Evolutionary conservation across 345 rosid genomes (phyloP), one percentile per base, ranked within the genome.

Genomic region (Eucalyptus guilfoylei): DNA sequence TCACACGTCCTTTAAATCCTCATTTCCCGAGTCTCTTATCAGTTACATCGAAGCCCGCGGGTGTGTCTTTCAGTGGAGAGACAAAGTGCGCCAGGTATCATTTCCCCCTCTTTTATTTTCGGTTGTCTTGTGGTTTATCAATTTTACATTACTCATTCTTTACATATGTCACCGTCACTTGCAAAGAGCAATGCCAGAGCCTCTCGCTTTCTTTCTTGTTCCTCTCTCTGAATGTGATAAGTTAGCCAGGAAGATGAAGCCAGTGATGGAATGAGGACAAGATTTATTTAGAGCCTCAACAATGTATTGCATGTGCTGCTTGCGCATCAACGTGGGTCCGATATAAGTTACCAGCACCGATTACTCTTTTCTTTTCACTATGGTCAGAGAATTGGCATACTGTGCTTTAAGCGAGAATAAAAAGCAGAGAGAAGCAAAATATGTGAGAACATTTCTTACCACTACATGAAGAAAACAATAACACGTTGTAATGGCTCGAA

Each of bases 1-100:
- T n/a, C 96, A 95, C 69, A 87, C 89, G 19, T 88, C 91, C 40
- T 95, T 95, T 88, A 94, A 93, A 88, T 47, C 88, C 14, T 76
- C 90, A 87, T 90, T 95, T 9, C 93, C 94, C 6, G 92, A 87
- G 49, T 90, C 87, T 13, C 93, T 95, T 87, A 26, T 92, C 42
- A 89, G 92, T 64, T 95, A 95, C 92, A 83, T 95, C 52, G 93
- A 94, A 94, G 93, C 92, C 26, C 94, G 96, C 4, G 95, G 97
- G 11, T 95, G 96, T 48, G 88, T 90, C 69, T 93, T 95, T 81
- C 96, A 95, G 50, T 95, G 97, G 97, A 94, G 96, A 88, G 94
- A 95, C 86, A 95, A 95, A 90, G 92, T 89, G 83, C 91, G 90
- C 90, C 95, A 92, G 96, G 97, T 94, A 42, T 45, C 17, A 19